Evolutionary conservation across 345 rosid genomes (phyloP), one percentile per base, ranked within the genome.

Genomic region (Tarenaya hassleriana): DNA sequence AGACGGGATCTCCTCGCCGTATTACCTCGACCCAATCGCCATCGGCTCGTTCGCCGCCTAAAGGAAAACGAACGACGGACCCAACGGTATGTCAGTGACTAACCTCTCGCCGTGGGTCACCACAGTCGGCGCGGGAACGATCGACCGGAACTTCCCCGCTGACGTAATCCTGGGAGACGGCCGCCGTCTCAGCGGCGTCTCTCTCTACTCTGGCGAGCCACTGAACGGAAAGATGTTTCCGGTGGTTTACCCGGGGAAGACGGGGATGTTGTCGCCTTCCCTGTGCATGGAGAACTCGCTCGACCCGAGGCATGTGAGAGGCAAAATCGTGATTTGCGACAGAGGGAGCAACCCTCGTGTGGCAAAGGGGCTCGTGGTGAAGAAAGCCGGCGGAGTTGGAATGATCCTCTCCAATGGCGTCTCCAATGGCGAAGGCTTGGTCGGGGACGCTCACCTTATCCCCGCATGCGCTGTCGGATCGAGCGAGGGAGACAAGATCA

Each of bases 1-100:
- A 1, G 81, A 77, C 11, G 96, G 83, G 10, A 64, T 78, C 11
- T 66, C 88, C 1, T 52, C 90, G 0, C 88, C 91, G 0, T 88
- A 78, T 46, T 82, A 84, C 40, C 81, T 88, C 0, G 94, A 84
- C 52, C 94, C 94, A 0, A 88, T 88, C 1, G 94, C 91, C 0
- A 84, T 88, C 5, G 88, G 84, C 1, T 56, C 94, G 0, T 88
- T 73, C 17, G 83, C 83, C 10, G 91, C 83, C 2, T 84, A 90
- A 5, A 87, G n/a, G n/a, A n/a, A n/a, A n/a, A n/a, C n/a, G n/a
- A n/a, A 87, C 21, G 90, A 76, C 3, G 88, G 94, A n/a, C 94
- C 94, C 1, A 80, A 75, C 37, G 58, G 70, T 1, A 81, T 83
- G 94, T 71, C 91, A 0, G 88, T 78, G 19, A 84, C 86, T 0